These are phyloP conservation scores for Cladosporium velox DNA, from an alignment of 2,329 filamentous ascomycete species.

Conservation along the genomic window DNA sequence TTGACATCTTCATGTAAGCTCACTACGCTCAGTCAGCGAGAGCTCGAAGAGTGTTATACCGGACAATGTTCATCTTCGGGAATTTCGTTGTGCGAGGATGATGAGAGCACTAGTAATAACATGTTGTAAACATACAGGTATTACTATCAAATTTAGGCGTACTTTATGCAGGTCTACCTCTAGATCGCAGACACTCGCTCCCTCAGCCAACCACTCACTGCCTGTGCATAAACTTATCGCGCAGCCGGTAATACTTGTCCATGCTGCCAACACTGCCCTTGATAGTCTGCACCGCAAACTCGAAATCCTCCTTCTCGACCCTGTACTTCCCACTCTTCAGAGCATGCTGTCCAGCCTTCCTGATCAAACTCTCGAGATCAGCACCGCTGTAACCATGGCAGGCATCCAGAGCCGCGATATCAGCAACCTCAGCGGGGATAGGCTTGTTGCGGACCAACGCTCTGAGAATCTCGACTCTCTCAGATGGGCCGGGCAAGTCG, in stretches of 20 bases:
- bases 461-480: conserved; percentile 81
- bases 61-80: neutral
- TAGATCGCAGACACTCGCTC: no score
- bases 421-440: conserved; percentile 49
- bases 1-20: neutral
- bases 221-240: conserved; percentile 25
- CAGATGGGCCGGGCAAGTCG: conserved; percentile 75
- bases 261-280: conserved; percentile 59
- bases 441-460: conserved; percentile 61
- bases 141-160: neutral
- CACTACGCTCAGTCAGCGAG: neutral
- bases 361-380: conserved; percentile 61
- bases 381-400: conserved; percentile 79
- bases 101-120: neutral
- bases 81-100: neutral
- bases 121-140: neutral
- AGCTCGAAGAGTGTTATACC: neutral
- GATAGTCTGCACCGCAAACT: conserved; percentile 44
- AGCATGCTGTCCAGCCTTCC: conserved; percentile 58
- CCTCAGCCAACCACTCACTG: neutral
- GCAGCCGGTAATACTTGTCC: conserved; percentile 58
- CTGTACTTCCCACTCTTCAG: conserved; percentile 49
- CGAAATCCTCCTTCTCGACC: conserved; percentile 53
- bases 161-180: neutral
- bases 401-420: conserved; percentile 64